Evolutionary conservation across 116 monocot species (phyloP).

Genomic region (Thalassia testudinum): DNA sequence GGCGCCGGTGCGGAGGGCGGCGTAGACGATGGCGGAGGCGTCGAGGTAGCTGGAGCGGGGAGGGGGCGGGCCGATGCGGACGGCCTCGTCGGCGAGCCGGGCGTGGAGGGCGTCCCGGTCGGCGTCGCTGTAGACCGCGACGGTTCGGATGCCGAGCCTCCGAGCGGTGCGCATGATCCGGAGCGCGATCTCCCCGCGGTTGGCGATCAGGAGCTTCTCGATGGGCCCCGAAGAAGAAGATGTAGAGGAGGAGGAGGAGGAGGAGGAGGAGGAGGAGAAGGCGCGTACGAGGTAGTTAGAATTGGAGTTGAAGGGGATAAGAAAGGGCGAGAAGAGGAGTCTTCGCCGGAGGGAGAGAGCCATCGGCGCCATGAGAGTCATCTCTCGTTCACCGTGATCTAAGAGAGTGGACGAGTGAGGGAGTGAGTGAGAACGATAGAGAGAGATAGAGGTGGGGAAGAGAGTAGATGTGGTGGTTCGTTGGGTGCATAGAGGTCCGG

Average conservation of each 20-base stretch:
- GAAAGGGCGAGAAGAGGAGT: not conserved
- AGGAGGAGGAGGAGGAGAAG: slow-evolving; percentile 11
- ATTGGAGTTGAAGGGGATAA: too few species aligned
- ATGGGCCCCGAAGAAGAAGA: slow-evolving; percentile 4
- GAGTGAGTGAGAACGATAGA: too few species aligned
- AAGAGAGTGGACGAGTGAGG: too few species aligned
- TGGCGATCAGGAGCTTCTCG: slow-evolving; percentile 92
- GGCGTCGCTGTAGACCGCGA: slow-evolving; percentile 91
- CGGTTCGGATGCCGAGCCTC: slow-evolving; percentile 74
- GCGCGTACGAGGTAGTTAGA: not conserved
- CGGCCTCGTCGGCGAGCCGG: slow-evolving; percentile 70
- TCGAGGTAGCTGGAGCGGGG: slow-evolving; percentile 77
- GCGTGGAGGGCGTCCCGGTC: slow-evolving; percentile 69
- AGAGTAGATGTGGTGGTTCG: too few species aligned
- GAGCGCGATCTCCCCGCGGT: slow-evolving; percentile 95
- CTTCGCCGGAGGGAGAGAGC: slow-evolving; percentile 17
- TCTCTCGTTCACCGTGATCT: too few species aligned
- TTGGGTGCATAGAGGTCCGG: too few species aligned
- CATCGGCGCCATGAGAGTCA: slow-evolving; percentile 20
- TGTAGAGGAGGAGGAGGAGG: slow-evolving; percentile 4
- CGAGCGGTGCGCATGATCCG: slow-evolving; percentile 71
- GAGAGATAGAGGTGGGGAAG: too few species aligned
- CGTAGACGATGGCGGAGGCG: slow-evolving; percentile 58
- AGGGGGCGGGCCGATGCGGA: slow-evolving; percentile 74
- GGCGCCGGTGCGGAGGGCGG: slow-evolving; percentile 73